Evolutionary conservation across 2,329 filamentous ascomycete species (phyloP).

Genomic region (Penicillium sp.): DNA sequence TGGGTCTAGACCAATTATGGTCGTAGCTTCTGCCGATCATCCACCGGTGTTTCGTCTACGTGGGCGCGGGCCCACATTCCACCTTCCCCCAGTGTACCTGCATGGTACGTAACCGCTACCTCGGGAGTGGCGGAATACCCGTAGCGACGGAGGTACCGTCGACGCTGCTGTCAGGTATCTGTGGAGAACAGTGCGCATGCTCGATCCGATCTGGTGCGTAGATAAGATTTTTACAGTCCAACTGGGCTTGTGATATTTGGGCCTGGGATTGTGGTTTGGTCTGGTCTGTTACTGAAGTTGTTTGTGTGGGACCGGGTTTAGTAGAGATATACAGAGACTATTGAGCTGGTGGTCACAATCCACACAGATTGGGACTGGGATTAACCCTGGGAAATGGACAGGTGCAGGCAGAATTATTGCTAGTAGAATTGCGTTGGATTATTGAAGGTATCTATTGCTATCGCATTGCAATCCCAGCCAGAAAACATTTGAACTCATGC

Average conservation of each 20-base stretch:
- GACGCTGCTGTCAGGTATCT: slow-evolving; percentile 4
- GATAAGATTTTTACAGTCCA: background rate
- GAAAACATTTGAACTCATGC: background rate
- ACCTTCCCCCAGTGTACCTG: slow-evolving; percentile 19
- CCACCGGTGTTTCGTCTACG: slow-evolving; percentile 25
- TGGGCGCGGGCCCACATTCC: slow-evolving; percentile 17
- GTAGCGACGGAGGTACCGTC: slow-evolving; percentile 8
- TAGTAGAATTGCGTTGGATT: background rate
- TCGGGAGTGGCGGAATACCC: background rate
- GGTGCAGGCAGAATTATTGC: too few relatives aligned
- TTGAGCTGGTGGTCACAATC: too few relatives aligned
- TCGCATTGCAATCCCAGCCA: background rate
- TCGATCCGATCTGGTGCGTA: background rate
- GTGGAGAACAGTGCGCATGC: background rate
- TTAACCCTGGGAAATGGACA: too few relatives aligned
- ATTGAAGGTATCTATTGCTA: background rate
- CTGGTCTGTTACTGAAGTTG: too few relatives aligned
- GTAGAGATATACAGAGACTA: too few relatives aligned
- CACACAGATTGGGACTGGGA: too few relatives aligned
- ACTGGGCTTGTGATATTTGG: background rate
- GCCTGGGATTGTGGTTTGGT: background rate
- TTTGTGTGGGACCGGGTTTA: too few relatives aligned
- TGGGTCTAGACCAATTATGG: slow-evolving; percentile 1
- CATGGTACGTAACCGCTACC: slow-evolving; percentile 15
- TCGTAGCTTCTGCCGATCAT: slow-evolving; percentile 18